A percentile compares a stretch with the other conserved stretches of the same genome.
These are phyloP conservation scores for Begonia loranthoides DNA, from an alignment of 306 rosid species.

Conservation along the genomic window DNA sequence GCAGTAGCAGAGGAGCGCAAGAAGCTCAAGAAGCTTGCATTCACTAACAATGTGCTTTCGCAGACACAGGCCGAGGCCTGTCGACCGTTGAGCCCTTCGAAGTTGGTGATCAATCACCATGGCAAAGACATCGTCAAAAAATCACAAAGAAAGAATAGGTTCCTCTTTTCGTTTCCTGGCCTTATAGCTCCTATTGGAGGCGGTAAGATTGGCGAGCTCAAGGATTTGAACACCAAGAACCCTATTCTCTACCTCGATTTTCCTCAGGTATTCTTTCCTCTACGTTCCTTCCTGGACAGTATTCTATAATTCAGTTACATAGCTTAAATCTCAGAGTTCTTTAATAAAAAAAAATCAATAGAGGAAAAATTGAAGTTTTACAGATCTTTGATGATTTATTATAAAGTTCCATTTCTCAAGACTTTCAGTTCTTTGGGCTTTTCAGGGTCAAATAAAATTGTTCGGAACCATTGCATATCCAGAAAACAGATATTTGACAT, in stretches of 20 bases:
- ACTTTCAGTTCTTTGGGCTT: constrained; percentile 5
- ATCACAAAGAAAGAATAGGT: constrained; percentile 69
- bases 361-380: no score
- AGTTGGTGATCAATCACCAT: constrained; percentile 51
- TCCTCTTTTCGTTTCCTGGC: constrained; percentile 77
- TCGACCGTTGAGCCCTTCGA: constrained; percentile 41
- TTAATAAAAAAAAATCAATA: no score
- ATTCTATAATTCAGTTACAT: no score
- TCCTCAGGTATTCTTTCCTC: constrained; percentile 74
- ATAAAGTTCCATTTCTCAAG: no score
- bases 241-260: constrained; percentile 79
- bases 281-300: background rate
- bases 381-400: no score
- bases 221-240: constrained; percentile 68
- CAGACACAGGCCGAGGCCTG: constrained; percentile 27
- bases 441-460: constrained; percentile 78
- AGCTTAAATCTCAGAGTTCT: no score
- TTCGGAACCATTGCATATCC: constrained; percentile 91
- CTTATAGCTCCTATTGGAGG: constrained; percentile 57
- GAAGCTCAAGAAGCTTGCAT: constrained; percentile 65
- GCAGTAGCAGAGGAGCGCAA: constrained; percentile 39
- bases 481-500: constrained; percentile 65
- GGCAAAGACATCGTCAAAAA: constrained; percentile 79
- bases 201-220: constrained; percentile 89
- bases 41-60: constrained; percentile 40